Conservation (phyloP, 1,139 yeast species). For the Suhomyces maxii region DNA sequence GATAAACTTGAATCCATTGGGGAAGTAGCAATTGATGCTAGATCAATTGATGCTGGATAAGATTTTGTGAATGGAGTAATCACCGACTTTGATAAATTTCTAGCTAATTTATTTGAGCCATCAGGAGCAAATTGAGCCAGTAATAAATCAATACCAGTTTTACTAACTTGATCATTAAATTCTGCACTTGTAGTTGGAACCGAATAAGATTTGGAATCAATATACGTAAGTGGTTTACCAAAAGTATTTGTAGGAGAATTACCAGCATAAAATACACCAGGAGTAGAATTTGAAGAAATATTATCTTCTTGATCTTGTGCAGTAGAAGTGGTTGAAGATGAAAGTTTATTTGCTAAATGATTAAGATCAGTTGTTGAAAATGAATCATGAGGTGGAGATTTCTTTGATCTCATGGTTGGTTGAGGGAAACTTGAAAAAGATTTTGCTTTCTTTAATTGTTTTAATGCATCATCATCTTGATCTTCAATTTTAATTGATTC, state of each 20-base stretch:
- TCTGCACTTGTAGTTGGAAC: constrained; percentile 16
- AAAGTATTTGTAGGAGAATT: constrained; percentile 6
- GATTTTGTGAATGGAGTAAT: constrained; percentile 30
- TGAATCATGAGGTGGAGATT: neutral
- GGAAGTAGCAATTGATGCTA: constrained; percentile 28
- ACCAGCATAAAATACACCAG: constrained; percentile 16
- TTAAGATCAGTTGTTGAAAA: constrained; percentile 15
- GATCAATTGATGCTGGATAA: constrained; percentile 40
- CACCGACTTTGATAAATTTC: constrained; percentile 1
- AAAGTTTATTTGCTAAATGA: constrained; percentile 26
- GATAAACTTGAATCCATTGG: constrained; percentile 15
- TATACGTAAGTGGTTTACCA: constrained; percentile 3
- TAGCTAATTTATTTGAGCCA: constrained; percentile 2
- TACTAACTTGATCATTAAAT: constrained; percentile 3
- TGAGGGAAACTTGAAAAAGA: constrained; percentile 24
- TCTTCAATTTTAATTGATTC: constrained; percentile 40
- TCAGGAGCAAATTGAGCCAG: constrained; percentile 26
- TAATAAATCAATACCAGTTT: constrained; percentile 25
- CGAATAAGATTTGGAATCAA: constrained; percentile 14
- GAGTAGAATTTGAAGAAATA: constrained; percentile 21
- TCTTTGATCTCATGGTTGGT: neutral
- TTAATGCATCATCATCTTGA: constrained; percentile 48
- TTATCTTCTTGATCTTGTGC: constrained; percentile 9
- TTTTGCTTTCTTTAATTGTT: constrained; percentile 42
- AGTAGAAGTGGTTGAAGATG: constrained; percentile 12